Percentiles rank a stretch among this genome's conserved stretches.
Evolutionary conservation across 768 basidiomycete species (phyloP).

Genomic region (Plicaturopsis crispa): DNA sequence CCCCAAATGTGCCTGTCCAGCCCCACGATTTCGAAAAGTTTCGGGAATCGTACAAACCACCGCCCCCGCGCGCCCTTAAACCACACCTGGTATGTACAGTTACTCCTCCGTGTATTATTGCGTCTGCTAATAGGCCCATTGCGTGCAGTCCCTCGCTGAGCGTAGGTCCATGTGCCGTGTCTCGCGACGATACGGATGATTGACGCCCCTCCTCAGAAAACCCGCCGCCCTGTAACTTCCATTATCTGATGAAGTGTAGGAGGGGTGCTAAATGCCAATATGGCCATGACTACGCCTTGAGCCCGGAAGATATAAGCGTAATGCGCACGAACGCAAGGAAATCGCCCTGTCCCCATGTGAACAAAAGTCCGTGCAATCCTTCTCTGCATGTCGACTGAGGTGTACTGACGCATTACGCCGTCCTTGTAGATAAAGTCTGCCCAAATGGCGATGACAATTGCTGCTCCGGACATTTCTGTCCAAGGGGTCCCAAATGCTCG

Average conservation of each 20-base stretch:
- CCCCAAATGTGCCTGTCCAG: conserved; percentile 5
- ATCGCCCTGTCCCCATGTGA: conserved; percentile 24
- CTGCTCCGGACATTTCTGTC: conserved; percentile 28
- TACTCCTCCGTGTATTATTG: not conserved
- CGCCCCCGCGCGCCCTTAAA: conserved; percentile 3
- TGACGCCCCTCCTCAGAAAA: conserved; percentile 16
- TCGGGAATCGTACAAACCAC: not conserved
- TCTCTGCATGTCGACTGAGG: not conserved
- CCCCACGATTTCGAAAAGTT: conserved; percentile 19
- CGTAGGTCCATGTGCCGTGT: conserved; percentile 12
- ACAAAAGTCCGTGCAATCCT: conserved; percentile 16
- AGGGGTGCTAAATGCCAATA: conserved; percentile 24
- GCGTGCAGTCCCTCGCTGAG: conserved; percentile 20
- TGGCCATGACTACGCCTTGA: conserved; percentile 24
- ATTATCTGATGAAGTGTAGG: conserved; percentile 23
- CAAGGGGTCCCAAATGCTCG: conserved; percentile 24
- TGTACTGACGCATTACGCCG: too few relatives aligned
- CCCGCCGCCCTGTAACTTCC: conserved; percentile 30
- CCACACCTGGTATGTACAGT: conserved; percentile 3
- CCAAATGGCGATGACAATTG: conserved; percentile 22
- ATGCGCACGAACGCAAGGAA: conserved; percentile 23
- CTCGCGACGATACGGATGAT: not conserved
- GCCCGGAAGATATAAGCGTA: conserved; percentile 18
- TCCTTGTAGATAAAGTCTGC: conserved; percentile 13
- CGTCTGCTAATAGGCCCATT: too few relatives aligned